Percentiles rank a stretch among this genome's conserved stretches.
Conservation (phyloP, 179 eudicot species). For the Vitellaria paradoxa region DNA sequence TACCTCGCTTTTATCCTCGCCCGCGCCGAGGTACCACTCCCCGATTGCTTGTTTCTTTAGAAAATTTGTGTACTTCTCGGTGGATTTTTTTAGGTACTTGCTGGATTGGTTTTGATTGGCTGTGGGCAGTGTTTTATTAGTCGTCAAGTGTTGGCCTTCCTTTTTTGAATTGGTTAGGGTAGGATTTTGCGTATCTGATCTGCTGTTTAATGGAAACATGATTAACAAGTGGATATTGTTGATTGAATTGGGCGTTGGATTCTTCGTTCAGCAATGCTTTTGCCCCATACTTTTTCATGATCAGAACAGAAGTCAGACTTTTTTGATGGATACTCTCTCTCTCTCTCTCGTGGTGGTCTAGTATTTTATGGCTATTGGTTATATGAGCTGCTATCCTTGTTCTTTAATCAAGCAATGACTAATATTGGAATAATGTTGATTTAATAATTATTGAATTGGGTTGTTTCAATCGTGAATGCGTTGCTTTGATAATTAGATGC, state of each 20-base stretch:
- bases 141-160: not conserved
- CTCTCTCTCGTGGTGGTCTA: no score
- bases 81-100: not conserved
- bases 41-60: constrained; percentile 8
- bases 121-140: not conserved
- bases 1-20: constrained; percentile 82
- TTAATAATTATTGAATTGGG: not conserved
- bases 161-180: not conserved
- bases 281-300: no score
- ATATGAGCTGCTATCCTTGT: not conserved
- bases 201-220: no score
- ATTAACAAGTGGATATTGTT: no score
- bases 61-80: not conserved
- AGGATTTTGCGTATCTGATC: not conserved
- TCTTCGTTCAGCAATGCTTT: no score
- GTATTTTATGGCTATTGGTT: no score
- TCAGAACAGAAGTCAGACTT: no score
- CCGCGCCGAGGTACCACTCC: constrained; percentile 60
- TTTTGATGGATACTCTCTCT: no score
- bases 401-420: not conserved
- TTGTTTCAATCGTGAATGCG: not conserved
- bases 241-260: no score
- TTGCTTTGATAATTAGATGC: not conserved
- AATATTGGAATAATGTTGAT: not conserved
- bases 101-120: constrained; percentile 3